Percentiles rank a stretch among this genome's conserved stretches.
Conservation (phyloP, 1,139 yeast genomes). For the Debaryomycetaceae sp. region DNA sequence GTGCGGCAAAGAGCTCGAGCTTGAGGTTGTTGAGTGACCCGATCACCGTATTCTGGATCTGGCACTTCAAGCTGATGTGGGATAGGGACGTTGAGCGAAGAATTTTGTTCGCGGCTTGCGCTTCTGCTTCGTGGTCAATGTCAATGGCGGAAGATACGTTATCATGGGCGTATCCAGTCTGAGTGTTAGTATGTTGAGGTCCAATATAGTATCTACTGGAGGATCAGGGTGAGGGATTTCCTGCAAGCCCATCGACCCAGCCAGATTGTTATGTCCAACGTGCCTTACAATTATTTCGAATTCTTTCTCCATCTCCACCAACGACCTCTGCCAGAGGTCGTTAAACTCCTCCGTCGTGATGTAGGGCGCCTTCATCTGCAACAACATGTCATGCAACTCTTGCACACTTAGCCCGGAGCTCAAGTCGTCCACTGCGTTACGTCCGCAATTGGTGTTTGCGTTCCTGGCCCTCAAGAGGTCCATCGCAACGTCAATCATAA, state of each 20-base stretch:
- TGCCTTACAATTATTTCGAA: conserved; percentile 85
- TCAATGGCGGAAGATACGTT: conserved; percentile 18
- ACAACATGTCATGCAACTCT: conserved; percentile 58
- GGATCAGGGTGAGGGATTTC: too few relatives aligned
- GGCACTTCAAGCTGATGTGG: conserved; percentile 60
- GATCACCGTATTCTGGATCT: conserved; percentile 50
- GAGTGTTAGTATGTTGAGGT: conserved; percentile 18
- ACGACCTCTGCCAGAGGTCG: conserved; percentile 70
- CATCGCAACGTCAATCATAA: conserved; percentile 64
- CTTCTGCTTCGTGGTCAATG: conserved; percentile 29
- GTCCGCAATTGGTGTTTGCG: conserved; percentile 68
- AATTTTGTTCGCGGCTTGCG: conserved; percentile 39
- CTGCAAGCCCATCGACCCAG: too few relatives aligned
- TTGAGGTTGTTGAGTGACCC: conserved; percentile 46
- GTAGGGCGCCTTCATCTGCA: conserved; percentile 53
- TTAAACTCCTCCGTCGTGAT: conserved; percentile 73
- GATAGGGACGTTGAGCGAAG: conserved; percentile 72
- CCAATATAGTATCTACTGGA: too few relatives aligned
- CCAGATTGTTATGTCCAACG: too few relatives aligned
- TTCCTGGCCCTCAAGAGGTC: conserved; percentile 65
- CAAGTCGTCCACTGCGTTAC: conserved; percentile 28
- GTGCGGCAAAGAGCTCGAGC: conserved; percentile 24
- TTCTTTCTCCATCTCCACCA: conserved; percentile 61
- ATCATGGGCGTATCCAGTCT: conserved; percentile 29
- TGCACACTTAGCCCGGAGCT: conserved; percentile 49